Evolutionary conservation across 1,139 yeast genomes (phyloP), one percentile per base, ranked within the genome.

Genomic region (Torulaspora pretoriensis): DNA sequence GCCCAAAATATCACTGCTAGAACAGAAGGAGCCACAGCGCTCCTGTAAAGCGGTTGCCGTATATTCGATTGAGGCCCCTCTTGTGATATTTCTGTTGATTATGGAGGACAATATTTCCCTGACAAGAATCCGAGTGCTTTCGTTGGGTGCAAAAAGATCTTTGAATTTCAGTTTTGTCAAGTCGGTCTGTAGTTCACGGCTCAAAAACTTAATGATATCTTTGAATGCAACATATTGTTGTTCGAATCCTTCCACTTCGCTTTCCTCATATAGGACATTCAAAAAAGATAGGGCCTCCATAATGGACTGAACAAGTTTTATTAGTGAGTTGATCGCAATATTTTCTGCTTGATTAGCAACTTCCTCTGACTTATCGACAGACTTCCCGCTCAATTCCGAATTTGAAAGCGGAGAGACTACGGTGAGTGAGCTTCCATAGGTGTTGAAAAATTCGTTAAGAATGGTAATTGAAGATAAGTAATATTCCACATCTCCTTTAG

Each of bases 1-100:
- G 19, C 94, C 86, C 49, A 89, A 75, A 25, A 92, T 97, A 67
- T 94, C 98, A 56, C 86, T 88, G 8, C 95, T 80, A 0, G 97
- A 88, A 60, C 97, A 94, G 66, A 89, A 94, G 2, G 96, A 83
- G 1, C 96, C 96, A 70, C 98, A 94, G 53, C 95, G 81, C 43
- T 87, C 94, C 65, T 92, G 96, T 43, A 94, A 71, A 1, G 94
- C 82, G 26, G 83, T 80, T 1, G 97, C 95, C 46, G 92, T 88
- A 43, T 83, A 74, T 61, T 92, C 98, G 42, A 94, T 92, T 0
- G 95, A 84, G 2, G 89, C 94, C n/a, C 98, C 98, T 55, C 86
- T 81, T 36, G 87, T 74, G 50, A 94, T 89, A 53, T 84, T 87
- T 60, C 86, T 83, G 65, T 90, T 90, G 47, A 94, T 89, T 32